Percentiles rank a stretch among this genome's conserved stretches.
These are phyloP conservation scores for Cryphonectria nitschkei DNA, from an alignment of 2,329 filamentous ascomycete species.

Conservation along the genomic window DNA sequence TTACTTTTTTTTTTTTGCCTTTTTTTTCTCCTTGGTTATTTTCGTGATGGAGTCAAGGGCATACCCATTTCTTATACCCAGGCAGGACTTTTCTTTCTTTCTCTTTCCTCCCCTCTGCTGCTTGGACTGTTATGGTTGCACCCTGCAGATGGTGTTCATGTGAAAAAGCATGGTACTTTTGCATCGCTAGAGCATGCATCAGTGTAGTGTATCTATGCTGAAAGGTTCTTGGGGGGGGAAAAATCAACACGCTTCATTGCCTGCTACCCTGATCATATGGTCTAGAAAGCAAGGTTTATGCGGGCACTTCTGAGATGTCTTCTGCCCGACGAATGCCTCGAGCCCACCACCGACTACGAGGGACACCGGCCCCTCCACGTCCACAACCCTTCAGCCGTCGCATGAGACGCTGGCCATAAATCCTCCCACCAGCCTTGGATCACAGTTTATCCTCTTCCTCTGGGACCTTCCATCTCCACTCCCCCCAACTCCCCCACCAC, in stretches of 20 bases:
- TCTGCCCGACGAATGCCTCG: background rate
- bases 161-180: background rate
- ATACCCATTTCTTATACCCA: background rate
- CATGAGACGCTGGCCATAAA: background rate
- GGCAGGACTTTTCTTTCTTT: background rate
- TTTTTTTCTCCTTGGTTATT: background rate
- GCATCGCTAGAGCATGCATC: background rate
- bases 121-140: background rate
- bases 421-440: background rate
- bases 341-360: background rate
- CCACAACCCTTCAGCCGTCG: background rate
- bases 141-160: background rate
- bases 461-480: background rate
- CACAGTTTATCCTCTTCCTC: background rate
- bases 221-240: background rate
- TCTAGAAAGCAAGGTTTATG: background rate
- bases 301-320: no score
- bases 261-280: background rate
- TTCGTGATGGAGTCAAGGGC: background rate
- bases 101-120: background rate
- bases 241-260: constrained; percentile 2
- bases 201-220: background rate
- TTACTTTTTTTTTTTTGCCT: background rate
- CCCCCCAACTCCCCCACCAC: no score
- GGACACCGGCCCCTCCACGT: background rate